A percentile compares a stretch with the other conserved stretches of the same genome.
Conservation (phyloP, 2,329 filamentous ascomycete species). For the Penicillium sp. region DNA sequence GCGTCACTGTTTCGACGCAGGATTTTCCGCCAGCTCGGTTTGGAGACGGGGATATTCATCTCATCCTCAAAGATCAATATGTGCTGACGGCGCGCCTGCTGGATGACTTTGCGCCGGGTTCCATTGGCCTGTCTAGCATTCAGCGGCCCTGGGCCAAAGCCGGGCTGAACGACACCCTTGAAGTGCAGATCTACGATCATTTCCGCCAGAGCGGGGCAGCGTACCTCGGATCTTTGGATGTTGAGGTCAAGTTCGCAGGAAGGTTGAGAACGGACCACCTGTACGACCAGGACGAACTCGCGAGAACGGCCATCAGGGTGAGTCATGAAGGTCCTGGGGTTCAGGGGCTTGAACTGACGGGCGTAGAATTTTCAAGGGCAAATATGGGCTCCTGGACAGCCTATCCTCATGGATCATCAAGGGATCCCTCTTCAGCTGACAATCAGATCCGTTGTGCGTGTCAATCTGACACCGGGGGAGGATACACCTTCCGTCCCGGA, state of each 20-base stretch:
- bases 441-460: conserved; percentile 81
- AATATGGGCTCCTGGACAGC: conserved; percentile 84
- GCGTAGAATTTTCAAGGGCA: conserved; percentile 70
- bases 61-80: conserved; percentile 74
- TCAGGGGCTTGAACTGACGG: conserved; percentile 1
- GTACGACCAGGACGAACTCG: conserved; percentile 86
- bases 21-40: conserved; percentile 74
- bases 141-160: conserved; percentile 88
- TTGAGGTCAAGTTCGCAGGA: conserved; percentile 86
- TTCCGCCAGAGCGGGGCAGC: conserved; percentile 72
- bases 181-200: conserved; percentile 76
- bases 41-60: conserved; percentile 72
- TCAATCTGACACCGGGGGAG: conserved; percentile 75
- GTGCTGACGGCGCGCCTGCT: conserved; percentile 79
- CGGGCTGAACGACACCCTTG: conserved; percentile 75
- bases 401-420: conserved; percentile 80
- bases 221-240: conserved; percentile 79
- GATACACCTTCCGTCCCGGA: conserved; percentile 59
- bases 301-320: conserved; percentile 60
- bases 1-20: conserved; percentile 78
- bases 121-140: conserved; percentile 82
- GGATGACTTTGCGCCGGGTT: conserved; percentile 72
- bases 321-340: conserved; percentile 5
- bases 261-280: conserved; percentile 74
- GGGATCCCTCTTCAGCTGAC: conserved; percentile 77